These are phyloP conservation scores for Penicillium sp. DNA, from an alignment of 2,329 filamentous ascomycete genomes.

Conservation along the genomic window DNA sequence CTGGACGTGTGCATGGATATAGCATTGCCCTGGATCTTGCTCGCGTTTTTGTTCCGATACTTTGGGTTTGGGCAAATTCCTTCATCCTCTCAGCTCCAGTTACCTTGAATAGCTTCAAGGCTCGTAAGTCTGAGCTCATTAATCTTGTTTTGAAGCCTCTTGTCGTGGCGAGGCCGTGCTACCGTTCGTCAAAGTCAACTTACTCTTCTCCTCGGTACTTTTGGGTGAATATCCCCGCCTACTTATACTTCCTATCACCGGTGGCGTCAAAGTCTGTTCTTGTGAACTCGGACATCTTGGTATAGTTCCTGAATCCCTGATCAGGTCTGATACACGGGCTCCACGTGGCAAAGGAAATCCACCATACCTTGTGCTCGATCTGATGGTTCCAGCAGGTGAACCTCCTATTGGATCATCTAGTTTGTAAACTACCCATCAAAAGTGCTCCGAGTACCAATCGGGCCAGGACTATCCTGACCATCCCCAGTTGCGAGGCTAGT, in stretches of 20 bases:
- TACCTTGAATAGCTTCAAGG: neutral
- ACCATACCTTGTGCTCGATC: neutral
- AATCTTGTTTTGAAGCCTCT: neutral
- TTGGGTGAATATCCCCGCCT: neutral
- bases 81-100: neutral
- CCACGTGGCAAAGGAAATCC: conserved; percentile 3
- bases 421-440: neutral
- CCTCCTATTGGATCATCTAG: neutral
- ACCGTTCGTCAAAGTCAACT: neutral
- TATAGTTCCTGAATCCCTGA: neutral
- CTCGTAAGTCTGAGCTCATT: neutral
- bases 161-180: neutral
- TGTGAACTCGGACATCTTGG: neutral
- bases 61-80: neutral
- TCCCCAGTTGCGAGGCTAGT: neutral
- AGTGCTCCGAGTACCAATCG: neutral
- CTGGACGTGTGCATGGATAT: neutral
- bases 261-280: neutral
- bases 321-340: neutral
- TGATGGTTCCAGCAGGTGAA: neutral
- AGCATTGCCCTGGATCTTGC: neutral
- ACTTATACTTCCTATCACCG: conserved; percentile 5
- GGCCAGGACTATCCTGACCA: neutral
- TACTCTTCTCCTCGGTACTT: conserved; percentile 3
- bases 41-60: neutral